phyloP scores from a whole-genome alignment of 371 early-diverging fungal species.

The Mucor velutinosus region DNA sequence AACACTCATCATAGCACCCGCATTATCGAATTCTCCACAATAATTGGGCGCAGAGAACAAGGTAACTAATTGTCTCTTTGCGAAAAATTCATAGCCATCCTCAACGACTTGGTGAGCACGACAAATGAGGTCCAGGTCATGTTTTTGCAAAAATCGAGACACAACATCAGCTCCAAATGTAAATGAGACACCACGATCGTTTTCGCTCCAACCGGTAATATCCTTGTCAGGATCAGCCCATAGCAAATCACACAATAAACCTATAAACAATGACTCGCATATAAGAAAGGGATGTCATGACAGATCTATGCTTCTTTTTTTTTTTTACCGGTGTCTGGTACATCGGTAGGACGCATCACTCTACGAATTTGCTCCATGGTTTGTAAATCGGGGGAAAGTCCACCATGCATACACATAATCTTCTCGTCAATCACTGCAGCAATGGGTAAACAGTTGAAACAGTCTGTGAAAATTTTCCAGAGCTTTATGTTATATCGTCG shows the following conservation, averaged over 20 bases:
- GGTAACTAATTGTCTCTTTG: no score
- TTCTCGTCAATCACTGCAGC: slow-evolving; percentile 97
- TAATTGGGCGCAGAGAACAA: no score
- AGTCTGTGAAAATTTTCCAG: slow-evolving; percentile 98
- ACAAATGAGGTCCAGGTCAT: slow-evolving; percentile 91
- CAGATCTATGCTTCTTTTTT: no score
- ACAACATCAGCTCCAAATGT: slow-evolving; percentile 91
- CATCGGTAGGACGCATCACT: slow-evolving; percentile 93
- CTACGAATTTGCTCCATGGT: slow-evolving; percentile 94
- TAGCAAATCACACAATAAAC: no score
- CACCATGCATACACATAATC: slow-evolving; percentile 99
- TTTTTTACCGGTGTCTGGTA: slow-evolving; percentile 82
- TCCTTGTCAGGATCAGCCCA: slow-evolving; percentile 76
- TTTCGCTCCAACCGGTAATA: slow-evolving; percentile 89
- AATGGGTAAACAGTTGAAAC: slow-evolving; percentile 98
- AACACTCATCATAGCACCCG: slow-evolving; percentile 94
- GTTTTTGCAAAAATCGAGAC: slow-evolving; percentile 79
- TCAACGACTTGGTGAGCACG: slow-evolving; percentile 99
- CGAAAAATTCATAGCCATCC: slow-evolving; percentile 98
- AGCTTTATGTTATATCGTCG: slow-evolving; percentile 94
- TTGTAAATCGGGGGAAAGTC: slow-evolving; percentile 91
- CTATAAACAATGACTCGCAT: no score
- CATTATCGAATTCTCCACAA: no score
- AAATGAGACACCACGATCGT: slow-evolving; percentile 95
- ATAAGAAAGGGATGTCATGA: no score